These are phyloP conservation scores for Suillus weaverae DNA, from an alignment of 768 basidiomycete genomes.

Conservation along the genomic window DNA sequence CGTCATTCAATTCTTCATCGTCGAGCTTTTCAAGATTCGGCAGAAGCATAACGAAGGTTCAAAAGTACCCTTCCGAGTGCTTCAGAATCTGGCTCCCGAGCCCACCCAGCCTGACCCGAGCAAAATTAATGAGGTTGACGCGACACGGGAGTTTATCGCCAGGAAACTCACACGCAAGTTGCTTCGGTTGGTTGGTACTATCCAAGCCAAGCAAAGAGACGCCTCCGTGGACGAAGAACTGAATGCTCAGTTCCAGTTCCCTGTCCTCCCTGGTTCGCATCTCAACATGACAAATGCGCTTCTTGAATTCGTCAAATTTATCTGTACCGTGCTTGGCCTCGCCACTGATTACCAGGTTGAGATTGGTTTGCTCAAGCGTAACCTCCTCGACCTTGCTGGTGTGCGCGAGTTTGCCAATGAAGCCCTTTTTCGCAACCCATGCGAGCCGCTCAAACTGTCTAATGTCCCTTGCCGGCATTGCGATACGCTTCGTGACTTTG, in stretches of 20 bases:
- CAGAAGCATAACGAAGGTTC: conserved; percentile 58
- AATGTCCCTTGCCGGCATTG: conserved; percentile 90
- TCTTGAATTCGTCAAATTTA: conserved; percentile 87
- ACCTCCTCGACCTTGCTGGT: conserved; percentile 82
- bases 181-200: conserved; percentile 63
- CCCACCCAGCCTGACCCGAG: conserved; percentile 63
- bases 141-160: conserved; percentile 72
- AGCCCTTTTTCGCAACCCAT: conserved; percentile 88
- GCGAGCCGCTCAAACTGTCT: conserved; percentile 79
- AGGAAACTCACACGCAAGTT: conserved; percentile 80
- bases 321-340: conserved; percentile 78
- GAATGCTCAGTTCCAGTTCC: conserved; percentile 71
- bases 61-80: conserved; percentile 70
- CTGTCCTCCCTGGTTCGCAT: conserved; percentile 83
- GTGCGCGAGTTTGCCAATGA: conserved; percentile 85
- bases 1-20: conserved; percentile 78
- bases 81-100: conserved; percentile 67
- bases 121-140: conserved; percentile 69
- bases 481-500: conserved; percentile 85
- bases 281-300: conserved; percentile 75
- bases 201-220: conserved; percentile 61
- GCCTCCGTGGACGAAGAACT: conserved; percentile 55
- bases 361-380: conserved; percentile 85
- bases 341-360: conserved; percentile 84
- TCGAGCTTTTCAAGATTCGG: conserved; percentile 77